Evolutionary conservation across 192 early-diverging fungal genomes (phyloP).

Genomic region (Phycomyces blakesleeanus): DNA sequence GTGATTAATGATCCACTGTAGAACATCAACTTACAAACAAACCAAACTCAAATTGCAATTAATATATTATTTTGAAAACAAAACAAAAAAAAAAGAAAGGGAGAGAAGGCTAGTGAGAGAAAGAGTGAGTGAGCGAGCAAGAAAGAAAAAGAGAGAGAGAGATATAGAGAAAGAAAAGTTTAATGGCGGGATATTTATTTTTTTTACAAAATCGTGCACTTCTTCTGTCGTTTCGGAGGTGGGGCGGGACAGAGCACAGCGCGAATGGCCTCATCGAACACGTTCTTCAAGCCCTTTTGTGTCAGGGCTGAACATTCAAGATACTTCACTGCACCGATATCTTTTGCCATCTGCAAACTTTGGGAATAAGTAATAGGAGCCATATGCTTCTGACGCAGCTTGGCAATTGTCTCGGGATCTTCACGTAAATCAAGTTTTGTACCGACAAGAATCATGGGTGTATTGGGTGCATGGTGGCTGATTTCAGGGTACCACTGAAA

Average conservation of each 20-base stretch:
- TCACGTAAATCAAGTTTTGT: conserved; percentile 92
- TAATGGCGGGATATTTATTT: background rate
- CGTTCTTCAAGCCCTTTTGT: conserved; percentile 88
- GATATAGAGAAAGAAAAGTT: background rate
- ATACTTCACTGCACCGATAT: conserved; percentile 78
- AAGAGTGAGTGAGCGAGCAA: no score
- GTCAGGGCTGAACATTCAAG: conserved; percentile 90
- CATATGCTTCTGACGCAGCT: conserved; percentile 75
- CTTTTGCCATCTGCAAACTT: conserved; percentile 73
- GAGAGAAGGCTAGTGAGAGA: background rate
- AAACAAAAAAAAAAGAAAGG: background rate
- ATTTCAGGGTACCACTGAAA: conserved; percentile 85
- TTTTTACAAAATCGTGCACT: conserved; percentile 62
- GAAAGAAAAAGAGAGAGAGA: background rate
- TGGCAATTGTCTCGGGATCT: conserved; percentile 74
- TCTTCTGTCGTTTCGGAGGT: conserved; percentile 51
- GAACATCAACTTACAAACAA: no score
- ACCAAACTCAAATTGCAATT: no score
- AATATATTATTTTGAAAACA: no score
- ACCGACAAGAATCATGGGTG: conserved; percentile 81
- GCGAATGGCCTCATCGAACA: conserved; percentile 91
- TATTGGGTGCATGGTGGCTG: conserved; percentile 80
- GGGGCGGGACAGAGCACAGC: conserved; percentile 67
- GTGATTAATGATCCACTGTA: no score
- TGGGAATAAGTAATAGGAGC: conserved; percentile 75